phyloP scores from a whole-genome alignment of 2,329 filamentous ascomycete species.

The Sarocladium kiliense region DNA sequence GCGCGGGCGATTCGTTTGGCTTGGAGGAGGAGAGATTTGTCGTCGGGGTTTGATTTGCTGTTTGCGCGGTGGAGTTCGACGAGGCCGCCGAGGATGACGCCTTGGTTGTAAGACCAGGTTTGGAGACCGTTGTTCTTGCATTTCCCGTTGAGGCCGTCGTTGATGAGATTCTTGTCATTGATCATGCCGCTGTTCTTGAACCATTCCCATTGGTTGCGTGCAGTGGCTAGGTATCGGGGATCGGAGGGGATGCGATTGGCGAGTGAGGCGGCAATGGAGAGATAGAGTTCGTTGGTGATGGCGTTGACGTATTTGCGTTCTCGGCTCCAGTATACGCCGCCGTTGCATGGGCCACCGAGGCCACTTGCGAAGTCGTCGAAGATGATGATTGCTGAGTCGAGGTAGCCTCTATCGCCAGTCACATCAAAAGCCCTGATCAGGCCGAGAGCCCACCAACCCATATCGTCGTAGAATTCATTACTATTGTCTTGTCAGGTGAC shows the following conservation, averaged over 20 bases:
- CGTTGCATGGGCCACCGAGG: slow-evolving; percentile 41
- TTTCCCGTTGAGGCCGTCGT: slow-evolving; percentile 43
- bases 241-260: slow-evolving; percentile 41
- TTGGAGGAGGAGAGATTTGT: slow-evolving; percentile 33
- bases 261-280: slow-evolving; percentile 47
- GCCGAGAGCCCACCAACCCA: slow-evolving; percentile 59
- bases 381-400: slow-evolving; percentile 46
- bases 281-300: slow-evolving; percentile 54
- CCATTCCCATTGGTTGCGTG: slow-evolving; percentile 48
- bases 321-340: slow-evolving; percentile 54
- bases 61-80: slow-evolving; percentile 42
- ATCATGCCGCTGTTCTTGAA: slow-evolving; percentile 47
- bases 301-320: slow-evolving; percentile 45
- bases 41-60: slow-evolving; percentile 8
- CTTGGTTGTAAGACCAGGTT: slow-evolving; percentile 54
- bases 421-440: slow-evolving; percentile 53
- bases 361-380: slow-evolving; percentile 51
- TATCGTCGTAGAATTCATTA: slow-evolving; percentile 54
- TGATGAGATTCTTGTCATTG: slow-evolving; percentile 43
- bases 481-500: slow-evolving; percentile 15
- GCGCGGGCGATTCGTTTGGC: slow-evolving; percentile 47
- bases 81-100: slow-evolving; percentile 50
- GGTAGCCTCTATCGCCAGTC: slow-evolving; percentile 45
- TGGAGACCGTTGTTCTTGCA: slow-evolving; percentile 48
- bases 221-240: slow-evolving; percentile 40